These are phyloP conservation scores for Jaapia argillacea DNA, from an alignment of 768 basidiomycete species.

Conservation along the genomic window DNA sequence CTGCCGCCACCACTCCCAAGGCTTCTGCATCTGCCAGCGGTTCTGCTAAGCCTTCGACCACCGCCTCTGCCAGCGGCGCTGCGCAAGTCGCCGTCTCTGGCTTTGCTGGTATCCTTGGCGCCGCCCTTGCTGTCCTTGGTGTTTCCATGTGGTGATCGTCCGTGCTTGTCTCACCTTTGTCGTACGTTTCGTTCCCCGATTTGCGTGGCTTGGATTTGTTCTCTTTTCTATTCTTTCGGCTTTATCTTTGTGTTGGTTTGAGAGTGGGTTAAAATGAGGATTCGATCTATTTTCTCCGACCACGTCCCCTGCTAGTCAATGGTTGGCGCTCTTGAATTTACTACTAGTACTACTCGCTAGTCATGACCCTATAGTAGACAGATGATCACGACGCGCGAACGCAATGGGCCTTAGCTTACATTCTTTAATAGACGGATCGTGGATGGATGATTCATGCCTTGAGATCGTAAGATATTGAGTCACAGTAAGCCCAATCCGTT, in stretches of 20 bases:
- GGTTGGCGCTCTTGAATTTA: not conserved
- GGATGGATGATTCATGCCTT: no score
- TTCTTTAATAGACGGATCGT: not conserved
- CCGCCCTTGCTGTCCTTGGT: not conserved
- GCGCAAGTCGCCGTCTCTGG: not conserved
- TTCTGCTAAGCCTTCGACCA: conserved; percentile 7
- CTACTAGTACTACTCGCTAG: not conserved
- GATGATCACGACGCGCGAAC: not conserved
- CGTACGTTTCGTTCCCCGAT: not conserved
- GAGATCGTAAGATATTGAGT: no score
- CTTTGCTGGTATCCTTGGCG: not conserved
- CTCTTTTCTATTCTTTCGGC: not conserved
- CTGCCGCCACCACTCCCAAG: conserved; percentile 1
- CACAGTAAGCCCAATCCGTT: no score
- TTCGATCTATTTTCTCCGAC: not conserved
- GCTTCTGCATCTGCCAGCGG: conserved; percentile 4
- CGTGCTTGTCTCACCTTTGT: not conserved
- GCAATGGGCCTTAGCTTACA: not conserved
- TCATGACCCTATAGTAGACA: no score
- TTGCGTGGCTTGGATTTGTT: not conserved
- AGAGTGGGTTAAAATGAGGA: not conserved
- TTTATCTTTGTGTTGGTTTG: not conserved
- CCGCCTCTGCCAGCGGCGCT: conserved; percentile 3
- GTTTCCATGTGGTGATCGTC: not conserved
- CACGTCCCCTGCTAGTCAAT: not conserved